phyloP scores from a whole-genome alignment of 2,329 filamentous ascomycete species.

The Gaeumannomyces tritici region DNA sequence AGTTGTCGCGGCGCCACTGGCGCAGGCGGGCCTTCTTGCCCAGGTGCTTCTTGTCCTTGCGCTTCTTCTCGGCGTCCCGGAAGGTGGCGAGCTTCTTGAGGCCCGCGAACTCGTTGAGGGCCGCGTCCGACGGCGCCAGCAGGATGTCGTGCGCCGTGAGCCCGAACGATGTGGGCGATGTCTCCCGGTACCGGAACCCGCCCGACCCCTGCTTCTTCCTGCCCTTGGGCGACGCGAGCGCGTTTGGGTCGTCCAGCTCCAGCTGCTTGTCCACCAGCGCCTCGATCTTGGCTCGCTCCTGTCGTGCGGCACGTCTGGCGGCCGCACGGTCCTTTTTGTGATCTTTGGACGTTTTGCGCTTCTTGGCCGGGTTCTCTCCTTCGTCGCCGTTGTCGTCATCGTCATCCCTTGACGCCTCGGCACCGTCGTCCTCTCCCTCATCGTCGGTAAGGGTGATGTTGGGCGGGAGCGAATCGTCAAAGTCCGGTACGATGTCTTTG shows the following conservation, averaged over 20 bases:
- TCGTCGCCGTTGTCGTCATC: conserved; percentile 23
- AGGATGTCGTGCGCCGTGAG: conserved; percentile 86
- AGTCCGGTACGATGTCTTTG: conserved; percentile 81
- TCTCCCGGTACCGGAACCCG: conserved; percentile 89
- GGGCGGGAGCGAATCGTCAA: conserved; percentile 54
- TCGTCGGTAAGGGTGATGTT: conserved; percentile 47
- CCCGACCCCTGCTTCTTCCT: conserved; percentile 21
- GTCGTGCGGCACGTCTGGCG: conserved; percentile 62
- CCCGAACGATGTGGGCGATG: conserved; percentile 81
- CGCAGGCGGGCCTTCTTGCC: conserved; percentile 87
- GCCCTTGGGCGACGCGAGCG: conserved; percentile 27
- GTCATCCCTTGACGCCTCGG: conserved; percentile 37
- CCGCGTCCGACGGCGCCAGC: conserved; percentile 71
- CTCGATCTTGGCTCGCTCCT: conserved; percentile 76
- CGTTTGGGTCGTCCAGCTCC: conserved; percentile 58
- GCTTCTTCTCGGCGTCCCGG: conserved; percentile 81
- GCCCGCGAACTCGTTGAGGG: conserved; percentile 83
- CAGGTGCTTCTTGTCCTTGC: conserved; percentile 75
- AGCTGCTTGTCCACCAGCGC: conserved; percentile 75
- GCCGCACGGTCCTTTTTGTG: conserved; percentile 48
- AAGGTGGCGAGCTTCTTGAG: conserved; percentile 92
- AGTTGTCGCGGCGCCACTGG: conserved; percentile 68
- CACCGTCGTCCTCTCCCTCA: conserved; percentile 31
- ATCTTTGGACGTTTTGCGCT: conserved; percentile 51
- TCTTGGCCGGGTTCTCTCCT: conserved; percentile 33